These are phyloP conservation scores for Suillus lakei DNA, from an alignment of 768 basidiomycete genomes.

Conservation along the genomic window DNA sequence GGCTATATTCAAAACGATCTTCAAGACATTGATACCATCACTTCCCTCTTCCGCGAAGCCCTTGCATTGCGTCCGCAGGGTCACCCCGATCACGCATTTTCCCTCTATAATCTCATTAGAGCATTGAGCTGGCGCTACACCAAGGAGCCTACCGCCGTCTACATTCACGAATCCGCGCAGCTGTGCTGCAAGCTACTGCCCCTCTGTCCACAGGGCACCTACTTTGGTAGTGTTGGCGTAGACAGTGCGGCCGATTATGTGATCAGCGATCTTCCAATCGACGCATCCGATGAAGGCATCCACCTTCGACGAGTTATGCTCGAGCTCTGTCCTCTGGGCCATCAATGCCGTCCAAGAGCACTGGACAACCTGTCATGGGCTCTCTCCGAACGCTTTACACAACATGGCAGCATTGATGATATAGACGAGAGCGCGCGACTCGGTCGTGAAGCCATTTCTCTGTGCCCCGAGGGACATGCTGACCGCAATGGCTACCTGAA, in stretches of 20 bases:
- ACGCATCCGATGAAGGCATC: neutral
- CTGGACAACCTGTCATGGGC: neutral
- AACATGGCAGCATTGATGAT: slow-evolving; percentile 2
- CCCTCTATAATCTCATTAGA: slow-evolving; percentile 20
- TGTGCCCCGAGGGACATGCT: slow-evolving; percentile 16
- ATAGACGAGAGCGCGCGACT: slow-evolving; percentile 14
- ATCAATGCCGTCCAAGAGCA: no score
- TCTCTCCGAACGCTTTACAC: slow-evolving; percentile 5
- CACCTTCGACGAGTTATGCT: neutral
- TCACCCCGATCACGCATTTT: slow-evolving; percentile 9
- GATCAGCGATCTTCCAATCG: neutral
- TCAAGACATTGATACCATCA: no score
- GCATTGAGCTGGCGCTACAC: slow-evolving; percentile 15
- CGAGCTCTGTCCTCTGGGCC: neutral
- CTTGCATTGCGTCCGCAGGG: slow-evolving; percentile 7
- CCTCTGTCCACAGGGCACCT: no score
- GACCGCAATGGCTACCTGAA: slow-evolving; percentile 5
- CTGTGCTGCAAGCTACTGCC: no score
- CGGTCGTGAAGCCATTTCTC: slow-evolving; percentile 10
- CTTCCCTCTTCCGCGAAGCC: neutral
- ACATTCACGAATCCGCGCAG: slow-evolving; percentile 19
- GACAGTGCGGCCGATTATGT: no score
- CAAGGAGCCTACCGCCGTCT: slow-evolving; percentile 9
- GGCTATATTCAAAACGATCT: neutral
- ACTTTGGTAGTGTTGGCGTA: no score